phyloP scores from a whole-genome alignment of 352 stramenopile genomes.

The Plasmopara halstedii region DNA sequence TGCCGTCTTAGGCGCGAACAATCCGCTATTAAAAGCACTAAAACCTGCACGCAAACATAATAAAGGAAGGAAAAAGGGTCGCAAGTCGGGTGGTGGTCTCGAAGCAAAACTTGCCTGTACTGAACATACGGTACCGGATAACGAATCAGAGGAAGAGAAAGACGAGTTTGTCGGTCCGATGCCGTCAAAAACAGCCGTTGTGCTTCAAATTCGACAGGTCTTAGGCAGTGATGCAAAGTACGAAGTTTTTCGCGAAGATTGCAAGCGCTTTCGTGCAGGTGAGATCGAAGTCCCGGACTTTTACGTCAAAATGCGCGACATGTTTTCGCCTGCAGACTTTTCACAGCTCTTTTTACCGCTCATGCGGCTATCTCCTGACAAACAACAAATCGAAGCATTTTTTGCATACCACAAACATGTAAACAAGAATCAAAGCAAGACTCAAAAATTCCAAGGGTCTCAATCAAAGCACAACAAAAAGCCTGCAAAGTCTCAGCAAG shows the following conservation, averaged over 20 bases:
- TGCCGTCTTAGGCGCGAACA: conserved; percentile 69
- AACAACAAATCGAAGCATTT: conserved; percentile 53
- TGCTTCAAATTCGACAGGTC: conserved; percentile 70
- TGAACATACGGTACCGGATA: conserved; percentile 6
- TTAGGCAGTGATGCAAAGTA: conserved; percentile 79
- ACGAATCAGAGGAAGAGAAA: conserved; percentile 39
- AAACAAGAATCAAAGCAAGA: conserved; percentile 27
- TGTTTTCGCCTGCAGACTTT: conserved; percentile 61
- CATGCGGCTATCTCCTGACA: conserved; percentile 65
- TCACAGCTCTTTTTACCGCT: conserved; percentile 69
- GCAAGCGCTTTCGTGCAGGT: conserved; percentile 54
- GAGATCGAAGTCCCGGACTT: conserved; percentile 59
- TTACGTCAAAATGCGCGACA: conserved; percentile 57
- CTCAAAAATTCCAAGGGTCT: conserved; percentile 35
- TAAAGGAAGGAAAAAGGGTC: conserved; percentile 38
- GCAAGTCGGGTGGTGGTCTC: conserved; percentile 17
- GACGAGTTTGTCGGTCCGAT: conserved; percentile 19
- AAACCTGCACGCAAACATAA: conserved; percentile 74
- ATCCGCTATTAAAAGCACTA: conserved; percentile 70
- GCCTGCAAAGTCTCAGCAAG: conserved; percentile 16
- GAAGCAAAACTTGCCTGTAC: conserved; percentile 42
- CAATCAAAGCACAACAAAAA: conserved; percentile 44
- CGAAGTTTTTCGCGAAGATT: conserved; percentile 72
- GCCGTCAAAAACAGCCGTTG: conserved; percentile 63
- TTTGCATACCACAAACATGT: conserved; percentile 52